These are phyloP conservation scores for Oidiodendron maius DNA, from an alignment of 495 filamentous ascomycete species.

Conservation along the genomic window DNA sequence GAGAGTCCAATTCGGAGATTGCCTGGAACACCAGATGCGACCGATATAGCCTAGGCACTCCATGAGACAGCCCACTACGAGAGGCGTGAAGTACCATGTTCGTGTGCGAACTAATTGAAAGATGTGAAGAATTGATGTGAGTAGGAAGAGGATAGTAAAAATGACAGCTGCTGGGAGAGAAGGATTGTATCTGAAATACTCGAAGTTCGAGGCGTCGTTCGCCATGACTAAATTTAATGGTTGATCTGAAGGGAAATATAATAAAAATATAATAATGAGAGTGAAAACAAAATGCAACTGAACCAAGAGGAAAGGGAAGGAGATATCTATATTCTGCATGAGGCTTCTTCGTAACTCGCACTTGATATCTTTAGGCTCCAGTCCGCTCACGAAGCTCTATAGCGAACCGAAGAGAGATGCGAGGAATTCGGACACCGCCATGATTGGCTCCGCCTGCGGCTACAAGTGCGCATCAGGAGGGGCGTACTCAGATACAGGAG, in stretches of 20 bases:
- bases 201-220: conserved; percentile 1
- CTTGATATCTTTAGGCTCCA: neutral
- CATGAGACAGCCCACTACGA: conserved; percentile 46
- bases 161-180: conserved; percentile 39
- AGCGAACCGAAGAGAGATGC: neutral
- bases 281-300: neutral
- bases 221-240: neutral
- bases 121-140: conserved; percentile 37
- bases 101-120: conserved; percentile 38
- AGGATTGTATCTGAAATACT: conserved; percentile 36
- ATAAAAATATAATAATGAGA: neutral
- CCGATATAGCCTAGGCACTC: conserved; percentile 40
- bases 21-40: conserved; percentile 28
- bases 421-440: neutral
- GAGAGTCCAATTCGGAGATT: conserved; percentile 26
- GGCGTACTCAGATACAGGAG: neutral
- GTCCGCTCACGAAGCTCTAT: neutral
- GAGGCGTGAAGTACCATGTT: conserved; percentile 54
- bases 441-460: neutral
- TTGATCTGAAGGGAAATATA: too few relatives aligned
- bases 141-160: conserved; percentile 43
- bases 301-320: neutral
- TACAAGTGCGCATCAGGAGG: neutral
- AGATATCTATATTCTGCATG: neutral
- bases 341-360: neutral